Conservation (phyloP, 192 early-diverging fungal genomes). For the Rhizoclosmatium sp. region DNA sequence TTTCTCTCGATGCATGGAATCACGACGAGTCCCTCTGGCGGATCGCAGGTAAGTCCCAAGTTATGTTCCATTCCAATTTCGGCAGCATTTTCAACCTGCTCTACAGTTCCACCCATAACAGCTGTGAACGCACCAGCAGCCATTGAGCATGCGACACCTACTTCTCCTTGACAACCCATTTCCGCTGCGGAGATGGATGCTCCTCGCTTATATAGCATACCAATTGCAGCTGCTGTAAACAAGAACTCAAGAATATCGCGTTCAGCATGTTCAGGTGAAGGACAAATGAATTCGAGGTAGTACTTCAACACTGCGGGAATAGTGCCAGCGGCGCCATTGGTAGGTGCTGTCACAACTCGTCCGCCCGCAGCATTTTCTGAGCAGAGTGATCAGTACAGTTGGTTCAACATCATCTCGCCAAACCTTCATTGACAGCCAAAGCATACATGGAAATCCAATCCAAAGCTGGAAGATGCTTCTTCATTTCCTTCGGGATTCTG, state of each 20-base stretch:
- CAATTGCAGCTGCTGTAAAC: conserved; percentile 89
- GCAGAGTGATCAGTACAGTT: conserved; percentile 57
- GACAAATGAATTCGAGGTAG: conserved; percentile 91
- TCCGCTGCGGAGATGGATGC: conserved; percentile 94
- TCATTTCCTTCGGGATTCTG: conserved; percentile 36
- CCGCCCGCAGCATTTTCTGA: conserved; percentile 63
- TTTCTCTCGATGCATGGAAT: conserved; percentile 98
- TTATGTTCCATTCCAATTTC: conserved; percentile 92
- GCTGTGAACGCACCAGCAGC: conserved; percentile 92
- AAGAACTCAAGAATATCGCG: conserved; percentile 91
- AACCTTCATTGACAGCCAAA: conserved; percentile 90
- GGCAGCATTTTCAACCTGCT: conserved; percentile 94
- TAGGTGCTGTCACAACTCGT: conserved; percentile 84
- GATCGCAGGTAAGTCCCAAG: conserved; percentile 69
- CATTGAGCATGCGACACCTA: conserved; percentile 98
- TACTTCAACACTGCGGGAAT: conserved; percentile 96
- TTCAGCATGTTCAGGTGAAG: conserved; percentile 69
- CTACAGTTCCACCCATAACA: conserved; percentile 90
- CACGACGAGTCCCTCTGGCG: conserved; percentile 90
- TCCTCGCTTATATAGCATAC: conserved; percentile 96
- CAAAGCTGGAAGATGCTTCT: conserved; percentile 79
- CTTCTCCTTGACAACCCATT: conserved; percentile 98
- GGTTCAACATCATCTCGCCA: conserved; percentile 53
- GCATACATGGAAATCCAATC: conserved; percentile 94
- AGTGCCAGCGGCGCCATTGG: conserved; percentile 94